Base-by-base conservation (phyloP, 2,329 filamentous ascomycete genomes). In the Fusarium stilboides region DNA sequence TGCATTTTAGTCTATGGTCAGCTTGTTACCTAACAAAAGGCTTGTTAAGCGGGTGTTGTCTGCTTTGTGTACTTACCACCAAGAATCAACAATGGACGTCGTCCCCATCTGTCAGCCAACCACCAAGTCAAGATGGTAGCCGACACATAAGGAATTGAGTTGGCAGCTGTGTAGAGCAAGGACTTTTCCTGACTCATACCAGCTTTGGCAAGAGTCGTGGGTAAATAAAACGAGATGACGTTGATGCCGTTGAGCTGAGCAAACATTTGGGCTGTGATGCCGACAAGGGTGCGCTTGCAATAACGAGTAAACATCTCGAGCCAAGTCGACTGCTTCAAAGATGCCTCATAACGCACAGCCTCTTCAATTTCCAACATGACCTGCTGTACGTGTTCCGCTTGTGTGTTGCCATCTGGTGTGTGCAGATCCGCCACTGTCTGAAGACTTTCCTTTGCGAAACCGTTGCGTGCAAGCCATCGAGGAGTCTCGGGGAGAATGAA, bases 231-330 rank as follows among this genome's bases (percentile, higher is more conserved):
- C 0, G 19, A 47, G 4, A 47, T 47, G 31, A 47, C 31, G 7
- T 47, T 47, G 9, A 47, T 47, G 13, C 45, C 45, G 15, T 47
- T 47, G 31, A 47, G 45, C 19, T 47, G 31, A 34, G 45, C 31
- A 34, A 47, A 47, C 31, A 47, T 47, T 13, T 47, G 31, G 4
- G 31, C 45, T 10, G 45, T 47, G 8, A 47, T 47, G 10, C 45
- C 45, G 33, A 47, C 31, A 34, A 47, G 33, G 6, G 45, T 47
- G 22, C 45, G 31, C 33, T 81, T 81, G 39, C 79, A 77, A 55
- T 82, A 82, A 6, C 75, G 75, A 8, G 79, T 82, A 56, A 81
- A 81, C 80, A 82, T 82, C 73, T 81, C 79, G 2, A 19, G 5
- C 33, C 33, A 50, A 14, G 46, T 50, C n/a, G 33, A 50, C 34